Base-by-base conservation (phyloP, 2,329 filamentous ascomycete species). In the Sarocladium kiliense region DNA sequence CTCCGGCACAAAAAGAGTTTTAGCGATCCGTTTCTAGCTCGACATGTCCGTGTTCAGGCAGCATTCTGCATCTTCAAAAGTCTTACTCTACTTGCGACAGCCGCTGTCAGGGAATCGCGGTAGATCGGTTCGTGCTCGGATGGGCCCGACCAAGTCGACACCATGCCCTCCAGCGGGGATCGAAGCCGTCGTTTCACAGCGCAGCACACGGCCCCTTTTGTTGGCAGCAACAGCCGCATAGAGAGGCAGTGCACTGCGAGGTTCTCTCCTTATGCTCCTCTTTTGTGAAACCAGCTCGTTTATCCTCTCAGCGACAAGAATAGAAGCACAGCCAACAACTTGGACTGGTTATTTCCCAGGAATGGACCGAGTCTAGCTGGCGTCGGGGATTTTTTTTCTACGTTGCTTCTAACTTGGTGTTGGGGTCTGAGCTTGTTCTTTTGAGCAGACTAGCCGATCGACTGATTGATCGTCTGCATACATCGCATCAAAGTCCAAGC, bases 101-200 rank as follows among this genome's bases (percentile, higher is more conserved):
- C 44, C 14, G 25, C 25, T 23, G 44, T 47, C 44, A 23, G 7
- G 44, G 25, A 44, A 23, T 3, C 23, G 21, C n/a, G 23, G n/a
- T 30, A 47, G 44, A 47, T 47, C 44, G 44, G n/a, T 47, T 9
- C n/a, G n/a, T n/a, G n/a, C 25, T 47, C 44, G 44, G 44, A 47
- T 47, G 44, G 44, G 21, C 3, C 44, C 44, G 23, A 30, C 4
- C 11, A 14, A 5, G 12, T 10, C 44, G 7, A n/a, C 19, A 27
- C 5, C 19, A 47, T 23, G 14, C 44, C 25, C 7, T 4, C 3
- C 25, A 27, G 3, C 21, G n/a, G 14, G n/a, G 23, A 27, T 26
- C 25, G 23, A n/a, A 27, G 25, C 25, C 25, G 25, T n/a, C 19
- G 44, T 47, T 47, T 47, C 44, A 47, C 14, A 47, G 44, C 25